Conservation (phyloP, 179 eudicot genomes). For the Vitellaria paradoxa region DNA sequence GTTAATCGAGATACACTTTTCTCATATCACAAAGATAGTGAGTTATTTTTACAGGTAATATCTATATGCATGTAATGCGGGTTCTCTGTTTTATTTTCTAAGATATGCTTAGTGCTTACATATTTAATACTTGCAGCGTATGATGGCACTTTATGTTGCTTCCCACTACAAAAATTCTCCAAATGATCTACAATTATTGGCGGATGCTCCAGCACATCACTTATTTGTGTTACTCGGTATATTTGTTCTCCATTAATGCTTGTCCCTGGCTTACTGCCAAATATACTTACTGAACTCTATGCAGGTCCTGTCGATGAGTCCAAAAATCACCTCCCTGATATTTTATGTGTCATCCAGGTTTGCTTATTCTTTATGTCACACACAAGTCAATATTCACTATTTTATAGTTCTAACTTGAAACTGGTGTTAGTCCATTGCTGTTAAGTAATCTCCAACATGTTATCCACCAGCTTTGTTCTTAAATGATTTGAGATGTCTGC, state of each 20-base stretch:
- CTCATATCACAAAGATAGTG: constrained; percentile 91
- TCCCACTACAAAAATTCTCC: constrained; percentile 99
- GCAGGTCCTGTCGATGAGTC: constrained; percentile 95
- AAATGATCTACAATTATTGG: constrained; percentile 90
- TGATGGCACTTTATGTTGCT: constrained; percentile 97
- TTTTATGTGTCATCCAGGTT: constrained; percentile 93
- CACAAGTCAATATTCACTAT: not conserved
- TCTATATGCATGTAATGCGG: not conserved
- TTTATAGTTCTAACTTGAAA: not conserved
- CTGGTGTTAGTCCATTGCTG: not conserved
- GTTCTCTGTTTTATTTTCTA: not conserved
- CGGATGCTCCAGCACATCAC: constrained; percentile 99
- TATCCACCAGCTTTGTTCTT: not conserved
- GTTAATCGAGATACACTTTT: constrained; percentile 96
- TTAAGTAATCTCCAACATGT: constrained; percentile 2
- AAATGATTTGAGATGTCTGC: constrained; percentile 9
- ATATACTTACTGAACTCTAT: constrained; percentile 12
- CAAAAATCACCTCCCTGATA: constrained; percentile 82
- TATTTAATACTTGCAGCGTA: constrained; percentile 54
- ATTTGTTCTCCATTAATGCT: not conserved
- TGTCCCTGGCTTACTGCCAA: not conserved
- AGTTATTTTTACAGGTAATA: constrained; percentile 77
- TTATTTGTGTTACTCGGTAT: constrained; percentile 95
- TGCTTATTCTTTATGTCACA: constrained; percentile 13
- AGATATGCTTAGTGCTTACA: not conserved